Evolutionary conservation across 345 rosid genomes (phyloP), one percentile per base, ranked within the genome.

Genomic region (Stellera chamaejasme): DNA sequence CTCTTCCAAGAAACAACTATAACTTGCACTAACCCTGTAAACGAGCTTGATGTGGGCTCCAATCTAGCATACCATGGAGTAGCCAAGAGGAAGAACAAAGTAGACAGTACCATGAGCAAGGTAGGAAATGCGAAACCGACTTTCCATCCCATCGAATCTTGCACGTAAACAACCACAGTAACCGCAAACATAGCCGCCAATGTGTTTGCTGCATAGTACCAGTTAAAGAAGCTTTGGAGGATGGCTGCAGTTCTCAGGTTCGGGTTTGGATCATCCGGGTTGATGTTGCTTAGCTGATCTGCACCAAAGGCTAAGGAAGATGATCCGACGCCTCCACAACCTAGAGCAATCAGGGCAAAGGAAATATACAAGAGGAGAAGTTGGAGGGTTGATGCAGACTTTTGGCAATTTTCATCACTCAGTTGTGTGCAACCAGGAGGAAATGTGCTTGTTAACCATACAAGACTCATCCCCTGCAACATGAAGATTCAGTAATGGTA

Each of bases 261-360:
- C 23, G 23, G 23, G 23, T 19, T 19, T 19, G 23, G 23, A 19
- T 19, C 23, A 19, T 19, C 23, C 23, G 23, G 23, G 41, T 45
- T 48, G 13, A 48, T 28, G 43, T 48, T 36, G 43, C 56, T 36
- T 11, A 84, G 43, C 52, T 81, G 91, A 44, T 79, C 82, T 27
- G 83, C 87, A 44, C 85, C 85, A 52, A 84, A 84, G 28, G 83
- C 85, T 39, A 77, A 7, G 47, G 72, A 72, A 48, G 79, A 76
- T 14, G 88, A 75, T 50, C 86, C 75, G 10, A 85, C 63, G 47
- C 88, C 82, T 2, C 88, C 88, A 13, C 81, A 77, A 27, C 88
- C 92, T 1, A 72, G 61, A 15, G 92, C 69, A 48, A 83, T 77
- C 48, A 81, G 59, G 13, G 55, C 61, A 10, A 81, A 72, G 8